Evolutionary conservation across 2,329 filamentous ascomycete species (phyloP).

Genomic region (Chaetoscypha palmicola): DNA sequence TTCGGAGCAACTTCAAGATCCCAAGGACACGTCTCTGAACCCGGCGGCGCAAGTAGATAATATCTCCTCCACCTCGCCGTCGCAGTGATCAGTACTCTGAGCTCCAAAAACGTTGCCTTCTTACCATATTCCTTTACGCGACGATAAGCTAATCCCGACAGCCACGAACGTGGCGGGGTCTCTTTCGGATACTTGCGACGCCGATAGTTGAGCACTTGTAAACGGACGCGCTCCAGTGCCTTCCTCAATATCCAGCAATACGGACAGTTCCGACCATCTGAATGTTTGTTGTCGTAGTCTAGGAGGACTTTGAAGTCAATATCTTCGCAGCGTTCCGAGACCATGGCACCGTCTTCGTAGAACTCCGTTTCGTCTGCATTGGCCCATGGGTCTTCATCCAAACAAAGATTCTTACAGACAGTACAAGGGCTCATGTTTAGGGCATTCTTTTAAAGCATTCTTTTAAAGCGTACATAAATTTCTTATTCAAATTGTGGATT

Average conservation of each 20-base stretch:
- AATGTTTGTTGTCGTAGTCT: not conserved
- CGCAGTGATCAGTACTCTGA: not conserved
- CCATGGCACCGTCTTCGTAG: not conserved
- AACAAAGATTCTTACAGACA: not conserved
- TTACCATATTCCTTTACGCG: not conserved
- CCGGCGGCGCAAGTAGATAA: not conserved
- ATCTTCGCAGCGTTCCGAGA: not conserved
- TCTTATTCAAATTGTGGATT: no score
- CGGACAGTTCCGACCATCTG: not conserved
- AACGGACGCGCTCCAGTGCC: not conserved
- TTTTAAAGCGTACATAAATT: no score
- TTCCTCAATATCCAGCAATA: not conserved
- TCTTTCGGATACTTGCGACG: not conserved
- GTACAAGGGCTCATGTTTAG: not conserved
- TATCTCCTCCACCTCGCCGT: not conserved
- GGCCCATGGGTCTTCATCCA: not conserved
- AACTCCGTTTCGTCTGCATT: not conserved
- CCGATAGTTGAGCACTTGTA: not conserved
- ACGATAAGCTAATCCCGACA: not conserved
- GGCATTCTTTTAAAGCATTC: no score
- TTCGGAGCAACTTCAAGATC: not conserved
- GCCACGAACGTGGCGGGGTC: not conserved
- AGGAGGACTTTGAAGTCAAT: not conserved
- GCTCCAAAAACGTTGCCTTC: not conserved
- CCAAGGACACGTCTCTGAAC: not conserved